A percentile compares a stretch with the other conserved stretches of the same genome.
phyloP scores from a whole-genome alignment of 306 rosid genomes.

The Begonia loranthoides region DNA sequence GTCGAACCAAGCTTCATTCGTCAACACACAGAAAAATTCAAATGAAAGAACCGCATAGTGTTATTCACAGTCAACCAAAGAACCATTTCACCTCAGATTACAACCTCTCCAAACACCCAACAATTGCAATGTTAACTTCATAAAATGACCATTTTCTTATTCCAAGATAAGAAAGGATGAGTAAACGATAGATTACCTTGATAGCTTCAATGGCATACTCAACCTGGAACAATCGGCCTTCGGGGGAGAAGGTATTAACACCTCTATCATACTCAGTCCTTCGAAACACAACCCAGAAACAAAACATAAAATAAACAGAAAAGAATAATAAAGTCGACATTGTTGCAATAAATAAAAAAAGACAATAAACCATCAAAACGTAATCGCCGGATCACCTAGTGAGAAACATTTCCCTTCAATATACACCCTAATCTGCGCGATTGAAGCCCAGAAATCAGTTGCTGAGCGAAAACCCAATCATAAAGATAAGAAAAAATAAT shows the following conservation, averaged over 20 bases:
- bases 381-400: constrained; percentile 39
- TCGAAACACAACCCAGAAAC: constrained; percentile 9
- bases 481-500: neutral
- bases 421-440: no score
- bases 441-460: neutral
- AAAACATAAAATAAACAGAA: constrained; percentile 1
- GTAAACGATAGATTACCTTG: constrained; percentile 31
- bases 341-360: constrained; percentile 3
- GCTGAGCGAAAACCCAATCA: neutral
- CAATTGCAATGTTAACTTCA: no score
- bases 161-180: neutral
- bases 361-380: neutral
- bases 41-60: neutral
- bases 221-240: constrained; percentile 94
- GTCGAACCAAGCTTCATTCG: constrained; percentile 73
- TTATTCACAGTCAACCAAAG: neutral
- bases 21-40: constrained; percentile 1
- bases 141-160: no score
- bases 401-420: constrained; percentile 48
- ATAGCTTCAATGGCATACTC: constrained; percentile 98
- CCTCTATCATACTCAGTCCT: constrained; percentile 99
- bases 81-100: no score
- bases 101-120: no score
- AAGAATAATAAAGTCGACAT: neutral
- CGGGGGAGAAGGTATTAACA: constrained; percentile 94